Conservation (phyloP, 495 filamentous ascomycete species). For the Neurospora sp. region DNA sequence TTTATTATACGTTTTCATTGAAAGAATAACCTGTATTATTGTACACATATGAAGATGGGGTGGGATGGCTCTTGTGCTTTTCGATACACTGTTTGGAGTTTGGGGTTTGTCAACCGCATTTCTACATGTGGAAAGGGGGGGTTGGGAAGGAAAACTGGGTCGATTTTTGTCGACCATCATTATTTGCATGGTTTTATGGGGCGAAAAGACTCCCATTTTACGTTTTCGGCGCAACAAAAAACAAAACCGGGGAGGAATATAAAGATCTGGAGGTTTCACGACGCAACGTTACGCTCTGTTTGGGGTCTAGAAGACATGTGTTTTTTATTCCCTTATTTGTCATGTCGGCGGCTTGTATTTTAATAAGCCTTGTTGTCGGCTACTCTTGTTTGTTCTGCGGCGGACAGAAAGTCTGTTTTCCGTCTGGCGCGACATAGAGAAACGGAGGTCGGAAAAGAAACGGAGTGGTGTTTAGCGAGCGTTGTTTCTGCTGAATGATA, state of each 20-base stretch:
- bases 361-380: neutral
- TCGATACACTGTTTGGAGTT: neutral
- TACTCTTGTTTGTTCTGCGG: neutral
- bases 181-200: neutral
- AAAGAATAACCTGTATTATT: neutral
- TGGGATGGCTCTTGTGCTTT: neutral
- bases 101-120: neutral
- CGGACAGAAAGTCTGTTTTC: neutral
- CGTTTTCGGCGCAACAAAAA: constrained; percentile 3
- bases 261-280: neutral
- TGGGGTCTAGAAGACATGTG: neutral
- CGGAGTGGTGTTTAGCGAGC: neutral
- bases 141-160: neutral
- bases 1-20: neutral
- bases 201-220: neutral
- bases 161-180: neutral
- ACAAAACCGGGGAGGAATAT: neutral
- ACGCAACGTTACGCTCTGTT: neutral
- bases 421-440: neutral
- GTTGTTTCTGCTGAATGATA: neutral
- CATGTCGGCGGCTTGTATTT: neutral
- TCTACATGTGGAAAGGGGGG: neutral
- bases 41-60: neutral
- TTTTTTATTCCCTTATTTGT: neutral
- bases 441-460: neutral